These are phyloP conservation scores for Sindora glabra DNA, from an alignment of 306 rosid species.

Conservation along the genomic window DNA sequence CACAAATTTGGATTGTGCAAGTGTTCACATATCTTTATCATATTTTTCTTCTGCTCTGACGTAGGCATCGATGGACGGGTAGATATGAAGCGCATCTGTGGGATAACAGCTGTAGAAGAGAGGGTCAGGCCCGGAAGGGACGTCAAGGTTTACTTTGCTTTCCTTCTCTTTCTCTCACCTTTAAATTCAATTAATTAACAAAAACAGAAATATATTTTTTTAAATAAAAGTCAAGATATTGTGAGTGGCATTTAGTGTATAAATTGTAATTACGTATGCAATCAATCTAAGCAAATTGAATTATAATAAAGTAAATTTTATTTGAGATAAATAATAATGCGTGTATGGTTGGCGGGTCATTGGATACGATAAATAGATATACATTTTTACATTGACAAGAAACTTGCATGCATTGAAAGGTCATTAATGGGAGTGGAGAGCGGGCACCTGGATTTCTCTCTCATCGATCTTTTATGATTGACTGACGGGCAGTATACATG, in stretches of 20 bases:
- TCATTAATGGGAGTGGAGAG: conserved; percentile 27
- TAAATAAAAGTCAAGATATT: too few species aligned
- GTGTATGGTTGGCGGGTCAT: too few species aligned
- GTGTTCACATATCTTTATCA: neutral
- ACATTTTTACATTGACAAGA: conserved; percentile 20
- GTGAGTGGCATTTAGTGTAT: too few species aligned
- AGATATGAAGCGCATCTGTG: conserved; percentile 99
- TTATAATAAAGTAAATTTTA: too few species aligned
- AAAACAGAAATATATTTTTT: neutral
- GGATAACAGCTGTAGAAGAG: conserved; percentile 99
- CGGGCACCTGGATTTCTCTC: conserved; percentile 38
- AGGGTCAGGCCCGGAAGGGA: conserved; percentile 98
- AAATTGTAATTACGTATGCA: too few species aligned
- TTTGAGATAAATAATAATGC: too few species aligned
- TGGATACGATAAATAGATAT: neutral
- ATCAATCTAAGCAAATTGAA: too few species aligned
- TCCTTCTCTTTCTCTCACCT: neutral
- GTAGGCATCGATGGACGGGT: conserved; percentile 98
- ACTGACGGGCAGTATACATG: conserved; percentile 54
- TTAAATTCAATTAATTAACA: neutral
- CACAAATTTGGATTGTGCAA: neutral
- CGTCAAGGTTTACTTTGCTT: conserved; percentile 77
- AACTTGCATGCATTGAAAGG: conserved; percentile 44
- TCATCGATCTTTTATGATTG: conserved; percentile 44
- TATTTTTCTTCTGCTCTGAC: neutral